Evolutionary conservation across 1,284 basidiomycete genomes (phyloP), one percentile per base, ranked within the genome.

Genomic region (Ceratobasidium sp.): DNA sequence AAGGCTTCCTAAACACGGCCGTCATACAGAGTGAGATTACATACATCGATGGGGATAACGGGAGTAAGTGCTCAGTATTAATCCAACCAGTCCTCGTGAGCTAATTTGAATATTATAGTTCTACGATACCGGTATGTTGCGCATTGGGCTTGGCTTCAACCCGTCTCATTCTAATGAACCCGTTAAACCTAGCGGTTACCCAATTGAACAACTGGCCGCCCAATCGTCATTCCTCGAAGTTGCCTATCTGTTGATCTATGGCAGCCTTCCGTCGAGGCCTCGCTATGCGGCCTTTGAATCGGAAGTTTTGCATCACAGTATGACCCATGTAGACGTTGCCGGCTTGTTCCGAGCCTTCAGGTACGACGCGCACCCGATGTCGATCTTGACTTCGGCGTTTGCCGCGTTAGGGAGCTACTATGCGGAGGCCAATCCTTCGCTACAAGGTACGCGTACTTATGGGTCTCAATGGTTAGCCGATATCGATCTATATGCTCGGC

Each of bases 351-450:
- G 90, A 20, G 92, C 93, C 0, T 95, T 95, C 87, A 87, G 92
- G 69, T 96, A 96, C 82, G 94, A 96, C 81, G 93, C 94, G 0
- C 94, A 96, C 82, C 94, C 94, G 0, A 96, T 96, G 94, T 90
- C 93, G 23, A 95, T 96, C 80, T 86, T 96, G 62, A 94, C 93
- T 4, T 93, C 92, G 80, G 93, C 93, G 2, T 94, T 96, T 82
- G 90, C 95, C 13, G 95, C 95, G 81, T 84, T 96, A 38, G 94
- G 95, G 9, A 95, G 94, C 10, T 95, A 94, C 83, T 95, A 95
- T 80, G 88, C 77, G 0, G 68, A 83, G 80, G 93, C 93, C 7
- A 94, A 94, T 82, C 93, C 93, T 2, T 93, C 92, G 6, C 83
- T 94, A 1, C 90, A 92, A 87, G 92, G 92, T 90, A 79, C 54